These are phyloP conservation scores for Aaosphaeria arxii DNA, from an alignment of 2,329 filamentous ascomycete genomes.

Conservation along the genomic window DNA sequence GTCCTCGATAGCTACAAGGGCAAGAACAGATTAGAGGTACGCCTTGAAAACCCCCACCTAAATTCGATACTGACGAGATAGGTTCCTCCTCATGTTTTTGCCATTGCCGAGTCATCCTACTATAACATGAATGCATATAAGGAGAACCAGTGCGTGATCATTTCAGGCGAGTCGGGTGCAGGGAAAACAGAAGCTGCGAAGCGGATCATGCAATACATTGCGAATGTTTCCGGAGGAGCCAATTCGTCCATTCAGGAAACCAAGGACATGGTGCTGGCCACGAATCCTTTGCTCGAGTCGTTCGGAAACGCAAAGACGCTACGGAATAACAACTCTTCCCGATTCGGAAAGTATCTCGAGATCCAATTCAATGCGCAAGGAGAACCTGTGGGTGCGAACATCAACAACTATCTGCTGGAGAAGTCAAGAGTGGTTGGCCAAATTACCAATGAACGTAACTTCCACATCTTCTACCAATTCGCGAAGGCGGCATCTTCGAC, in stretches of 20 bases:
- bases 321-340: constrained; percentile 97
- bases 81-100: constrained; percentile 93
- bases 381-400: constrained; percentile 92
- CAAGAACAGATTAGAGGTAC: constrained; percentile 85
- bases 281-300: constrained; percentile 92
- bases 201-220: constrained; percentile 99
- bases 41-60: not conserved
- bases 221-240: constrained; percentile 84
- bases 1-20: constrained; percentile 93
- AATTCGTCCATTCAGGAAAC: constrained; percentile 90
- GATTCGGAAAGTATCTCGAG: constrained; percentile 97
- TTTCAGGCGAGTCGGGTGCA: constrained; percentile 95
- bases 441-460: constrained; percentile 93
- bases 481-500: constrained; percentile 87
- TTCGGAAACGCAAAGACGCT: constrained; percentile 98
- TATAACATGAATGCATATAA: constrained; percentile 99
- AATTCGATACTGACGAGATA: constrained; percentile 4
- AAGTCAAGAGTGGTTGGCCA: constrained; percentile 94
- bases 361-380: constrained; percentile 91
- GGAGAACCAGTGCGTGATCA: constrained; percentile 99
- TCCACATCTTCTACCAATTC: constrained; percentile 99
- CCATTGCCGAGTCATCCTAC: constrained; percentile 92
- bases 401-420: constrained; percentile 96
- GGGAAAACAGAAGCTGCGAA: constrained; percentile 99
- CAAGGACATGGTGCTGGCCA: constrained; percentile 99